Evolutionary conservation across 441 rosid species (phyloP), one percentile per base, ranked within the genome.

Genomic region (Jatropha podagrica): DNA sequence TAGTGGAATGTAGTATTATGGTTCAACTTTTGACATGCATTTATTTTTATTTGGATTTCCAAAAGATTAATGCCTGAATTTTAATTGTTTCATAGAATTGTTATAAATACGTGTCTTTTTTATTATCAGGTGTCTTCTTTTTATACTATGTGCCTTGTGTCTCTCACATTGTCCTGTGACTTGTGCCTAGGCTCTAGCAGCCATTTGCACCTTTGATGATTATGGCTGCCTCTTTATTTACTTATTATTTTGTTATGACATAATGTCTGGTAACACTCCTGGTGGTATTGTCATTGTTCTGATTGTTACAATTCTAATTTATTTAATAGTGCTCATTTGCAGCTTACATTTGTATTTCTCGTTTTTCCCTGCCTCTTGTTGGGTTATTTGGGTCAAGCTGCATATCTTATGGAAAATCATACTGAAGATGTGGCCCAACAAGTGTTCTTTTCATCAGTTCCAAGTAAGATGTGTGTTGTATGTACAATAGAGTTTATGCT

Each of bases 301-400:
- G 68, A 49, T 80, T 71, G 66, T 68, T 74, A 41, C 74, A 73
- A 73, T 68, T 68, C 81, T 83, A 56, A 83, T 85, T 80, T 78
- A 78, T 79, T 72, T 87, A 74, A 55, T 85, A 71, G 80, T 83
- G 78, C 51, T 84, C 80, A 56, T 84, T 77, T 88, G 93, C 97
- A 94, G 99, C 99, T 96, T 84, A 89, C 99, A 4, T 96, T 96
- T 89, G 86, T 91, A 79, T 90, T 91, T 85, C 99, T 96, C 38
- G 95, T 96, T 68, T 86, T 96, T 77, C 98, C 99, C 6, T 96
- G 98, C 90, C 94, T 96, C 78, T 69, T 89, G 80, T 82, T 96
- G 92, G 99, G 98, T 69, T 96, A 94, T 86, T 78, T 96, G 90
- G 97, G 98, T 82, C 99, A 96, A 90, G 99, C 99, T 80, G 99